Conservation (phyloP, 257 asterid genomes). For the Lithospermum erythrorhizon region DNA sequence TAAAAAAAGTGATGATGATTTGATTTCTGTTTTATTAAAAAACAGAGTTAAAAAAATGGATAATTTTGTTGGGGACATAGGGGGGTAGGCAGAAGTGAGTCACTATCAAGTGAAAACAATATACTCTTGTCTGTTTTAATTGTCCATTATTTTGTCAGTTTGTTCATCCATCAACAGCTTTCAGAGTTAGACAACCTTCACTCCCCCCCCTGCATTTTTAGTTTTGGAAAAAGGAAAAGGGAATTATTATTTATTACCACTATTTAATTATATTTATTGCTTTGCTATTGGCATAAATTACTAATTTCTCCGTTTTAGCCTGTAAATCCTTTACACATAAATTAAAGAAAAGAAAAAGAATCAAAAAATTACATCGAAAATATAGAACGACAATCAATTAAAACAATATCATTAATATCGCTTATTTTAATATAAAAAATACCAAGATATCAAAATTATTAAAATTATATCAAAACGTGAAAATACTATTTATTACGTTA, state of each 20-base stretch:
- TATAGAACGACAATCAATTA: no score
- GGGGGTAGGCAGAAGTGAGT: slow-evolving; percentile 28
- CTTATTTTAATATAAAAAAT: no score
- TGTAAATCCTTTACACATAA: no score
- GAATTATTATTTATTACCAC: slow-evolving; percentile 8
- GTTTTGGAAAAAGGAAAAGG: slow-evolving; percentile 10
- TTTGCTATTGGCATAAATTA: neutral
- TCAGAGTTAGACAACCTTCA: slow-evolving; percentile 42
- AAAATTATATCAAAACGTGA: no score
- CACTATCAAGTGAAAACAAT: slow-evolving; percentile 27
- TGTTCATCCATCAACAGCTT: slow-evolving; percentile 34
- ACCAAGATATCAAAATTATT: no score
- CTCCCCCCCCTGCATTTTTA: no score
- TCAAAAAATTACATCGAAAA: no score
- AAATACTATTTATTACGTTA: no score
- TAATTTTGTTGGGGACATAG: neutral
- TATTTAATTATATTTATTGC: no score
- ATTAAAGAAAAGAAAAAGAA: no score
- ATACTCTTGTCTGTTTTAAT: slow-evolving; percentile 17
- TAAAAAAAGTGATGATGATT: neutral
- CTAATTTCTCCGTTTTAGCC: no score
- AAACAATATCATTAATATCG: no score
- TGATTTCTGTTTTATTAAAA: slow-evolving; percentile 4
- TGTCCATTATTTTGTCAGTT: slow-evolving; percentile 30
- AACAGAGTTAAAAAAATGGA: neutral